Conservation (phyloP, 495 filamentous ascomycete genomes). For the Aspergillus nanangensis region DNA sequence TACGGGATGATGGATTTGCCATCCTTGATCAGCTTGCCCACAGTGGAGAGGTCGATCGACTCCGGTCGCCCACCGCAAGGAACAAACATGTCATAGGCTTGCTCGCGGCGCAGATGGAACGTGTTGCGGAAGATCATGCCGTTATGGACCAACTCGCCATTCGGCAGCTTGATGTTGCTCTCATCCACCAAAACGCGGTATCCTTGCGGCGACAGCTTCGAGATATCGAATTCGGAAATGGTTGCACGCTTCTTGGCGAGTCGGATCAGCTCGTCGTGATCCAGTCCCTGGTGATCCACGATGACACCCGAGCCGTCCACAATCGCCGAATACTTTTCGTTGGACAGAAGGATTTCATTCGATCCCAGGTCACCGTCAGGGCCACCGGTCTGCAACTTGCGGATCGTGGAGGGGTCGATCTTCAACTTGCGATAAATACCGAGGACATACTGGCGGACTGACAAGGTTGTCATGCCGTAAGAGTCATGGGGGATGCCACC, state of each 20-base stretch:
- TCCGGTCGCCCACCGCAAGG: constrained; percentile 96
- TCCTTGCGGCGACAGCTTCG: constrained; percentile 80
- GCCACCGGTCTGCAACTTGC: constrained; percentile 95
- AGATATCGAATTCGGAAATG: constrained; percentile 81
- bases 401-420: constrained; percentile 74
- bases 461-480: constrained; percentile 97
- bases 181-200: constrained; percentile 95
- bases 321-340: constrained; percentile 89
- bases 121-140: constrained; percentile 96
- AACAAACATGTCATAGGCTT: constrained; percentile 83
- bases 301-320: constrained; percentile 95
- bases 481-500: constrained; percentile 94
- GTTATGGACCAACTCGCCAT: constrained; percentile 80
- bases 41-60: constrained; percentile 87
- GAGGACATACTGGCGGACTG: constrained; percentile 89
- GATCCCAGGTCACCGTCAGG: constrained; percentile 96
- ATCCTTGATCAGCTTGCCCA: constrained; percentile 75
- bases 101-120: constrained; percentile 78
- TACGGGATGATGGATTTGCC: constrained; percentile 84
- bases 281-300: constrained; percentile 83
- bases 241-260: constrained; percentile 84
- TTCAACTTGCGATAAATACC: constrained; percentile 96
- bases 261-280: constrained; percentile 76
- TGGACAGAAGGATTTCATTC: constrained; percentile 93
- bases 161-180: constrained; percentile 77